Percentiles rank a stretch among this genome's conserved stretches.
phyloP scores from a whole-genome alignment of 805 yeast species.

The Pichia kluyveri region DNA sequence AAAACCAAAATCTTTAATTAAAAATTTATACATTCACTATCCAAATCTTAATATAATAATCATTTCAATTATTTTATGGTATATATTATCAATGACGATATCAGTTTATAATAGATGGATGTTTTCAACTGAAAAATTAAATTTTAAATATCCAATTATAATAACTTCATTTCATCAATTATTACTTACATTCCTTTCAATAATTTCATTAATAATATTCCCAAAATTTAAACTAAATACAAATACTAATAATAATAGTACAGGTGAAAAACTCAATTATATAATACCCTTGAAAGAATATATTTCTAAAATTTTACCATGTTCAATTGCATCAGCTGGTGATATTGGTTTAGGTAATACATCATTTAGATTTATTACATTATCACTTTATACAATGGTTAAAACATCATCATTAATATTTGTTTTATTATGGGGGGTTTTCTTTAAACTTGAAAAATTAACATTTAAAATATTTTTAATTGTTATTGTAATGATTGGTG shows the following conservation, averaged over 20 bases:
- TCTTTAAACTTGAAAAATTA: constrained; percentile 70
- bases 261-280: constrained; percentile 8
- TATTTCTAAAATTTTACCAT: constrained; percentile 57
- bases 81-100: constrained; percentile 55
- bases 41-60: constrained; percentile 22
- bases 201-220: constrained; percentile 31
- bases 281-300: constrained; percentile 31
- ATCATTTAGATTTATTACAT: constrained; percentile 67
- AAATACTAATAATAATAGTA: background rate
- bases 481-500: constrained; percentile 69
- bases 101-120: constrained; percentile 93
- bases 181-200: constrained; percentile 49
- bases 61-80: constrained; percentile 41
- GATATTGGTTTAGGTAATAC: constrained; percentile 92
- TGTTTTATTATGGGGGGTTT: constrained; percentile 79
- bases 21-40: constrained; percentile 13
- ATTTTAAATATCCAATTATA: constrained; percentile 75
- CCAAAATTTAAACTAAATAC: constrained; percentile 40
- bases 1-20: background rate
- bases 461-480: constrained; percentile 59
- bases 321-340: constrained; percentile 81
- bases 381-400: constrained; percentile 86
- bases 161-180: constrained; percentile 83
- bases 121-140: constrained; percentile 69
- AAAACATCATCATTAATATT: constrained; percentile 84